phyloP scores from a whole-genome alignment of 2,329 filamentous ascomycete genomes.

The Niveomyces coronatus region DNA sequence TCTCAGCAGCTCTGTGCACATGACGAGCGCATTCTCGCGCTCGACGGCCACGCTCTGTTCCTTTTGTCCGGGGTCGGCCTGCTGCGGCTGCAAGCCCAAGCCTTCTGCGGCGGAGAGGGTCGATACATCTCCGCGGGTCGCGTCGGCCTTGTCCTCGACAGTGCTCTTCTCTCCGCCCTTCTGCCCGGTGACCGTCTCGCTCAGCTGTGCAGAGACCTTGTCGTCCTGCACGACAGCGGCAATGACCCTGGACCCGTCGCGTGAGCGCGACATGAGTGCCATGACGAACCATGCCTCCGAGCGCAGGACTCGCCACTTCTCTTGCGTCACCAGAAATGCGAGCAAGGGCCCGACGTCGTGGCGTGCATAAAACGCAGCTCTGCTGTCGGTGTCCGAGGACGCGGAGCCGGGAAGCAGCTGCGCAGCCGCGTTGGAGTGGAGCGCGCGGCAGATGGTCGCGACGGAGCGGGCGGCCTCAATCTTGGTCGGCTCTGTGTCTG shows the following conservation, averaged over 20 bases:
- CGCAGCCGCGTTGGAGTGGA: slow-evolving; percentile 33
- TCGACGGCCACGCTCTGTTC: slow-evolving; percentile 41
- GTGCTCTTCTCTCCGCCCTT: slow-evolving; percentile 1
- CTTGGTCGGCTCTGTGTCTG: slow-evolving; percentile 40
- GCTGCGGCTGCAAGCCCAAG: slow-evolving; percentile 36
- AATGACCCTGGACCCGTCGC: slow-evolving; percentile 38
- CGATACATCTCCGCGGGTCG: too few relatives aligned
- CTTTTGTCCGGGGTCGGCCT: slow-evolving; percentile 31
- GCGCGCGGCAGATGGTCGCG: slow-evolving; percentile 41
- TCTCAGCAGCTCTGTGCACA: slow-evolving; percentile 45
- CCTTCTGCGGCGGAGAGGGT: slow-evolving; percentile 20
- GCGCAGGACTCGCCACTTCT: slow-evolving; percentile 47
- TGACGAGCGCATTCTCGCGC: slow-evolving; percentile 50
- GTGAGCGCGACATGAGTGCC: slow-evolving; percentile 46
- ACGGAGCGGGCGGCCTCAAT: slow-evolving; percentile 49
- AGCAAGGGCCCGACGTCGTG: slow-evolving; percentile 36
- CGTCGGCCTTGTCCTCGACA: slow-evolving; percentile 12
- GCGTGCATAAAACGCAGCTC: slow-evolving; percentile 32
- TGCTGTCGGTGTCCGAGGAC: slow-evolving; percentile 15
- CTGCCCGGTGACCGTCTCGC: slow-evolving; percentile 38
- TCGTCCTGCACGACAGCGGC: slow-evolving; percentile 30
- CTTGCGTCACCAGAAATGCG: slow-evolving; percentile 43
- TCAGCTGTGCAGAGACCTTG: slow-evolving; percentile 34
- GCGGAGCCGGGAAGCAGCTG: slow-evolving; percentile 18
- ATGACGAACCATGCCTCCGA: slow-evolving; percentile 54